Evolutionary conservation across 2,329 filamentous ascomycete species (phyloP).

Genomic region (Exutisphaerella laricina): DNA sequence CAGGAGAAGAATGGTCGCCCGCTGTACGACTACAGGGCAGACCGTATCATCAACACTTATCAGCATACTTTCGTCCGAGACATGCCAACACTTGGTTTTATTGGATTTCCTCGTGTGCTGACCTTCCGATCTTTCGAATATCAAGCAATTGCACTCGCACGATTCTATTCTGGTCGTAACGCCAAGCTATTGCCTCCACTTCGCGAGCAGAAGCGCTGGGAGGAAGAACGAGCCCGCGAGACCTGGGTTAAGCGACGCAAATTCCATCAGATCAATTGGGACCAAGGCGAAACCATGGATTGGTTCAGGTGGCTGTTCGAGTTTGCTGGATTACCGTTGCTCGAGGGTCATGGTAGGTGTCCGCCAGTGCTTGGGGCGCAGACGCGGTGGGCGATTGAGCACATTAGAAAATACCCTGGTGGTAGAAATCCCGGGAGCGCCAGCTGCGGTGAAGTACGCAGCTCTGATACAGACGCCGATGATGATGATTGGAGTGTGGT

Average conservation of each 20-base stretch:
- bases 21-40: constrained; percentile 47
- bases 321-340: constrained; percentile 46
- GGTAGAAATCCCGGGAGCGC: neutral
- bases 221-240: constrained; percentile 35
- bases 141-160: constrained; percentile 50
- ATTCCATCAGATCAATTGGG: constrained; percentile 53
- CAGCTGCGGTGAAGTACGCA: neutral
- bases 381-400: constrained; percentile 22
- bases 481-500: neutral
- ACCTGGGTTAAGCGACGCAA: constrained; percentile 33
- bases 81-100: constrained; percentile 45
- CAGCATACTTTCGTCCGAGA: constrained; percentile 51
- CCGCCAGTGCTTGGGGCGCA: constrained; percentile 15
- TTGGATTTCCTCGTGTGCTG: constrained; percentile 48
- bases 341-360: constrained; percentile 28
- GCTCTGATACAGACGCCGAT: neutral
- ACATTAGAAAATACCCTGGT: constrained; percentile 22
- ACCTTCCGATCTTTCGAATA: constrained; percentile 54
- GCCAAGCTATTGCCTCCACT: constrained; percentile 36
- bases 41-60: constrained; percentile 44
- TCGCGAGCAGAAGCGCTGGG: constrained; percentile 46
- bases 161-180: constrained; percentile 44
- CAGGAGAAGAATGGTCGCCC: constrained; percentile 37
- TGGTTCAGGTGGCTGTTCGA: constrained; percentile 46
- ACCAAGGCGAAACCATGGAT: constrained; percentile 46